A percentile compares a stretch with the other conserved stretches of the same genome.
phyloP scores from a whole-genome alignment of 2,329 filamentous ascomycete species.

The Ceratocystiopsis sp. region DNA sequence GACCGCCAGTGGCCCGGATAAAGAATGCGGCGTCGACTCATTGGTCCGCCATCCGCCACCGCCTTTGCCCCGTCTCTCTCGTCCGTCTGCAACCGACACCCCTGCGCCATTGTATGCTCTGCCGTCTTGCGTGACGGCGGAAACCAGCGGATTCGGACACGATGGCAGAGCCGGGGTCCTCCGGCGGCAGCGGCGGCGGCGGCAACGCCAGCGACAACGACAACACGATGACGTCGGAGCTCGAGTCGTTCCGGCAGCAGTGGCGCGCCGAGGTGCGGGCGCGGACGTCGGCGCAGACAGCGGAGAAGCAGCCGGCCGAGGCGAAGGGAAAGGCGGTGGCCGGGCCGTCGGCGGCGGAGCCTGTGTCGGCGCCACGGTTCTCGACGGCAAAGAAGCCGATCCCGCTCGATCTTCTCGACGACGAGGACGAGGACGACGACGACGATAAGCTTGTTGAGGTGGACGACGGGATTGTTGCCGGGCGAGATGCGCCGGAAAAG shows the following conservation, averaged over 20 bases:
- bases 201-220: conserved; percentile 10
- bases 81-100: no score
- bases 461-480: no score
- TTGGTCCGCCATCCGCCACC: no score
- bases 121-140: no score
- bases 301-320: background rate
- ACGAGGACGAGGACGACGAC: conserved; percentile 22
- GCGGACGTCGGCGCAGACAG: conserved; percentile 10
- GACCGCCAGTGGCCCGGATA: no score
- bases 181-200: conserved; percentile 8
- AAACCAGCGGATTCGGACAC: no score
- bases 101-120: no score
- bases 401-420: conserved; percentile 19
- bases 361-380: conserved; percentile 3
- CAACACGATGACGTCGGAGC: conserved; percentile 40
- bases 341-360: conserved; percentile 3
- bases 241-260: conserved; percentile 71
- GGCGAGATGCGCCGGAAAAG: no score
- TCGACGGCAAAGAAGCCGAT: conserved; percentile 12
- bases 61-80: no score
- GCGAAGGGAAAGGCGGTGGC: conserved; percentile 2
- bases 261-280: conserved; percentile 66
- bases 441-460: no score
- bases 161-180: conserved; percentile 4
- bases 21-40: no score